Percentiles rank a stretch among this genome's conserved stretches.
These are phyloP conservation scores for Asclepias syriaca DNA, from an alignment of 257 asterid species.

Conservation along the genomic window DNA sequence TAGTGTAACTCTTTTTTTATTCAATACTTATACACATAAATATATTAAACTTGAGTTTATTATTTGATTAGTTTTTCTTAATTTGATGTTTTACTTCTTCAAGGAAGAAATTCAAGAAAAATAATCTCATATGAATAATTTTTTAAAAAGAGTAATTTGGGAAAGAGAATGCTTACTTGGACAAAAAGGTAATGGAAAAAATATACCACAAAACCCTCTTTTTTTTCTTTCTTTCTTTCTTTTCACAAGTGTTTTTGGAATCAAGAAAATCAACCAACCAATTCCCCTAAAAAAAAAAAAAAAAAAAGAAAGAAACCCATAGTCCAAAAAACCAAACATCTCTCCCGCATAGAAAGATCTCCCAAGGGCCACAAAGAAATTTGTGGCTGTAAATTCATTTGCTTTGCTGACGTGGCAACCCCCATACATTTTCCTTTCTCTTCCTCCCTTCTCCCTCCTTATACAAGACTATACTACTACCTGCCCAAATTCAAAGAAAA, in stretches of 20 bases:
- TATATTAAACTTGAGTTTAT: too few relatives aligned
- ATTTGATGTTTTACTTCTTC: too few relatives aligned
- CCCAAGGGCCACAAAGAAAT: constrained; percentile 58
- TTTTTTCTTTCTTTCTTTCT: neutral
- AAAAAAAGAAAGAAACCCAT: too few relatives aligned
- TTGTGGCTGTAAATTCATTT: constrained; percentile 63
- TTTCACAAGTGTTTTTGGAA: constrained; percentile 5
- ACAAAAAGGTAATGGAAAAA: constrained; percentile 18
- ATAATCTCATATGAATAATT: too few relatives aligned
- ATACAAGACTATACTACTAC: constrained; percentile 15
- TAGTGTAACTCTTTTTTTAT: neutral
- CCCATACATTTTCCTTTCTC: constrained; percentile 31
- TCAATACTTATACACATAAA: too few relatives aligned
- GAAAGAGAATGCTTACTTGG: constrained; percentile 38
- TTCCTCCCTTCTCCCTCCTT: constrained; percentile 12
- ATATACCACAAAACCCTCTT: constrained; percentile 6
- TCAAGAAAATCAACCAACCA: constrained; percentile 12
- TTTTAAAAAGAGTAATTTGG: neutral
- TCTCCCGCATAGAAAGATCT: constrained; percentile 34
- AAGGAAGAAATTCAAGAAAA: too few relatives aligned
- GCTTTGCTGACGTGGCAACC: constrained; percentile 44
- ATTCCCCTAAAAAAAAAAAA: neutral
- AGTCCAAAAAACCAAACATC: neutral
- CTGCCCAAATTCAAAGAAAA: constrained; percentile 17
- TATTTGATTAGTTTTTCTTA: too few relatives aligned